Base-by-base conservation (phyloP, 495 filamentous ascomycete species). In the Pseudevernia furfuracea region DNA sequence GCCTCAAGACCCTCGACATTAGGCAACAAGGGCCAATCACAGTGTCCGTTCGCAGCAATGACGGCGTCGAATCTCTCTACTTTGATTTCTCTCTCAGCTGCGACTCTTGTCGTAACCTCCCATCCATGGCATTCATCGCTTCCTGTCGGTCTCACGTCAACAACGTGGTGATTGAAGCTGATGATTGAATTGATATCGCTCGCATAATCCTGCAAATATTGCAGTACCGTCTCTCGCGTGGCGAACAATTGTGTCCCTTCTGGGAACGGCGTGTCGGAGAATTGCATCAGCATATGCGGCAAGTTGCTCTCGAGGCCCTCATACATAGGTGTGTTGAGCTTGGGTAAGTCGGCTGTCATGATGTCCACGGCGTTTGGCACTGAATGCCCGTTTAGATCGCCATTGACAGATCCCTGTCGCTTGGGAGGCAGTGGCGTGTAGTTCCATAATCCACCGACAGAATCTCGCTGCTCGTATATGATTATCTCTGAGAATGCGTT, bases 291-390 rank as follows among this genome's bases (percentile, higher is more conserved):
- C 2, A 78, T 78, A 61, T 91, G 84, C 1, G 91, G 90, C 44
- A 96, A 89, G 71, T 96, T 97, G 41, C 91, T 90, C 65, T 93
- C 86, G 38, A 96, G 74, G 34, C 78, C 71, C 17, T 90, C 85
- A 71, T 97, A 96, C 70, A 96, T 79, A 6, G 92, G 89, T 25
- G 60, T 62, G 48, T 56, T 62, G 23, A 52, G 46, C 46, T 56
- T 38, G 30, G 60, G 32, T 38, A 62, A 52, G 37, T 25, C 25
- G 25, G 30, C 48, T 12, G 48, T 62, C 11, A 62, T 7, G n/a
- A 62, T 30, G 28, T 21, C 32, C 14, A 23, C 23, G 7, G 46
- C 48, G 3, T 39, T 46, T 23, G 21, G 43, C 21, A 2, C 43
- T 23, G 21, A 23, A 23, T 0, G 23, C 5, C 21, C 1, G 3